Base-by-base conservation (phyloP, 2,329 filamentous ascomycete genomes). In the Clonostachys byssicola region DNA sequence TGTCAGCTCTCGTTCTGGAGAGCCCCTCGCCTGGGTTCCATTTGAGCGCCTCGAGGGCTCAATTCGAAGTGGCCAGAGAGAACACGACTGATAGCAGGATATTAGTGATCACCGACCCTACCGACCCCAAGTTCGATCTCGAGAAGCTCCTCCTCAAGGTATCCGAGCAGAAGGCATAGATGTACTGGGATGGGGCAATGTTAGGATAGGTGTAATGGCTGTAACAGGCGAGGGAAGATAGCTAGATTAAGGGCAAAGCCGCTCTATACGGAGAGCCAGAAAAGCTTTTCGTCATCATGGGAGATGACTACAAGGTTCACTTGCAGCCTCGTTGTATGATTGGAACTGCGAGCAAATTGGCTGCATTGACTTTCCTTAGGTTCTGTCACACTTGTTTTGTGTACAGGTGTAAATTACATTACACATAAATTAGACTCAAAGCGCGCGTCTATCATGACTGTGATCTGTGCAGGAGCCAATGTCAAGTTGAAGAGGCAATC, bases 111-210 rank as follows among this genome's bases (percentile, higher is more conserved):
- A 61, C 61, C 50, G 86, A 97, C 72, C 86, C 86, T 51, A 82
- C 86, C 64, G 84, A 94, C 74, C 84, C 91, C 64, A 89, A 91
- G 64, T 97, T 97, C 74, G 92, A 99, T 67, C 78, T 97, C 59
- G 92, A 97, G 77, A 85, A 88, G 59, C 89, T 83, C 69, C 72
- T 96, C 68, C 80, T 82, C 61, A 77, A 81, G 59, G 72, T 90
- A 59, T 59, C 70, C 55, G 70, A 74, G 64, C 67, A 78, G 63
- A 78, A 69, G 62, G 66, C 75, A 58, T 80, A 73, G 67, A 53
- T 51, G 30, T 14, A 33, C 50, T 30, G 23, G 23, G 23, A 30
- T 30, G 14, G n/a, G 9, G 39, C n/a, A 23, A 33, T 18, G 39
- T 43, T 33, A 41, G 36, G 33, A 38, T 30, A 20, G 34, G 43